Conservation (phyloP, 1,284 basidiomycete genomes). For the Malassezia sympodialis region DNA sequence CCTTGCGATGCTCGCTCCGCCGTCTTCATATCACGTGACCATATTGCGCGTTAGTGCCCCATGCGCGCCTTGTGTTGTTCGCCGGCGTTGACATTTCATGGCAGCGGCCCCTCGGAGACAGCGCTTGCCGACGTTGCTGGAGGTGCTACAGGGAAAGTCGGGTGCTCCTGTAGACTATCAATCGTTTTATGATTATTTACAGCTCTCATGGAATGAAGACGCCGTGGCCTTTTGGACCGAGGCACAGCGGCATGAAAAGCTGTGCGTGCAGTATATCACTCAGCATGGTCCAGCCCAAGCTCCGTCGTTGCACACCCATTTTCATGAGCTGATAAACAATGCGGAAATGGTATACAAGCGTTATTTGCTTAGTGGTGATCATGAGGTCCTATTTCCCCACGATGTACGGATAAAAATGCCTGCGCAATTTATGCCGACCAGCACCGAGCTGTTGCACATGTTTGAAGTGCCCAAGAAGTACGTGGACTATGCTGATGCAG, state of each 20-base stretch:
- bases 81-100: neutral
- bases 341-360: constrained; percentile 91
- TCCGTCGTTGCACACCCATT: neutral
- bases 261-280: neutral
- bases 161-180: constrained; percentile 90
- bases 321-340: constrained; percentile 75
- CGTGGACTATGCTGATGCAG: constrained; percentile 57
- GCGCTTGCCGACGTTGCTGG: constrained; percentile 48
- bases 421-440: neutral
- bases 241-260: constrained; percentile 88
- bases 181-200: constrained; percentile 67
- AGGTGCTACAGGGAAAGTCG: constrained; percentile 53
- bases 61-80: neutral
- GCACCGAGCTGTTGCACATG: constrained; percentile 76
- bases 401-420: constrained; percentile 29
- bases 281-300: neutral
- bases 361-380: constrained; percentile 63
- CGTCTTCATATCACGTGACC: constrained; percentile 11
- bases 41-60: neutral
- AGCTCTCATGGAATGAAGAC: constrained; percentile 86
- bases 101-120: constrained; percentile 18
- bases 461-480: constrained; percentile 93
- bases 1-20: neutral
- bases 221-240: constrained; percentile 97
- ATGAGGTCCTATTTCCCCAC: constrained; percentile 81